These are phyloP conservation scores for Fusarium ambrosium DNA, from an alignment of 2,329 filamentous ascomycete species.

Conservation along the genomic window DNA sequence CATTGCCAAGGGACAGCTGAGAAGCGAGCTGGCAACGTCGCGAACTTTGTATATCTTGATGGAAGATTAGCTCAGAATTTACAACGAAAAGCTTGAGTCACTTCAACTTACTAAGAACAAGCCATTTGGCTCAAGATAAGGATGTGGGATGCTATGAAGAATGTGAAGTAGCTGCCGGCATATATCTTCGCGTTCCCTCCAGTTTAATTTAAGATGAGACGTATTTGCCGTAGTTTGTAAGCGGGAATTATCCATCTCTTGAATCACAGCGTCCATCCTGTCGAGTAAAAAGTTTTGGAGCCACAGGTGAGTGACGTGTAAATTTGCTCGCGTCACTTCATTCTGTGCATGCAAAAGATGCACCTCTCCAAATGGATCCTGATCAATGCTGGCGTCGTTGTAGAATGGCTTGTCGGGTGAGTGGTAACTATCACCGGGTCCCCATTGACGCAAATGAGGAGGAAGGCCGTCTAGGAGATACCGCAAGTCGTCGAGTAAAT, in stretches of 20 bases:
- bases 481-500: slow-evolving; percentile 47
- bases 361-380: slow-evolving; percentile 10
- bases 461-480: slow-evolving; percentile 50
- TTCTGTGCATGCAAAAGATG: slow-evolving; percentile 27
- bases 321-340: slow-evolving; percentile 50
- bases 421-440: neutral
- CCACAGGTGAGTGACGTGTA: slow-evolving; percentile 56
- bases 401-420: neutral
- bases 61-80: neutral
- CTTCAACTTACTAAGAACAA: slow-evolving; percentile 46
- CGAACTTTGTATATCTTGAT: slow-evolving; percentile 50
- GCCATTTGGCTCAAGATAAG: slow-evolving; percentile 52
- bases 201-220: slow-evolving; percentile 37
- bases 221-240: neutral
- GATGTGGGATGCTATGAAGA: slow-evolving; percentile 50
- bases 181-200: slow-evolving; percentile 53
- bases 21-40: slow-evolving; percentile 51
- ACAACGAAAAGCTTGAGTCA: no score
- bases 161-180: slow-evolving; percentile 54
- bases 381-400: no score
- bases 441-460: slow-evolving; percentile 26
- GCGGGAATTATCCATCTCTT: slow-evolving; percentile 20
- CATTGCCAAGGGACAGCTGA: slow-evolving; percentile 51
- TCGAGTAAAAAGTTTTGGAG: slow-evolving; percentile 53
- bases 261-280: slow-evolving; percentile 48